These are phyloP conservation scores for Stereocaulon alpinum DNA, from an alignment of 495 filamentous ascomycete species.

Conservation along the genomic window DNA sequence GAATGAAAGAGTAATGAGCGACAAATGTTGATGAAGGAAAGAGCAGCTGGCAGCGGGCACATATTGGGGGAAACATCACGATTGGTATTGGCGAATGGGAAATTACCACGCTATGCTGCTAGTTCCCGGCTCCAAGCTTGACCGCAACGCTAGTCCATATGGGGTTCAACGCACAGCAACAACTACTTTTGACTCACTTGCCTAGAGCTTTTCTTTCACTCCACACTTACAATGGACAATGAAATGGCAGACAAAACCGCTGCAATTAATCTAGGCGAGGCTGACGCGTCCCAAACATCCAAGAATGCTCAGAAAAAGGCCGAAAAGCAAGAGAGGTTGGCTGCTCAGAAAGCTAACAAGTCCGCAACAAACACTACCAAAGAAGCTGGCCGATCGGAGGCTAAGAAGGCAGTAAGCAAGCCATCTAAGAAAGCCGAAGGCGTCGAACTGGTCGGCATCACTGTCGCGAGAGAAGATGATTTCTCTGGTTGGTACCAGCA, in stretches of 20 bases:
- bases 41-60: not conserved
- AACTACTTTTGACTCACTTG: not conserved
- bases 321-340: conserved; percentile 54
- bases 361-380: conserved; percentile 42
- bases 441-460: conserved; percentile 62
- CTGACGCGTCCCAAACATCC: conserved; percentile 35
- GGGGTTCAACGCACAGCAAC: not conserved
- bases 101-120: conserved; percentile 1
- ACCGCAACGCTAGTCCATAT: conserved; percentile 1
- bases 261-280: conserved; percentile 13
- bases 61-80: conserved; percentile 2
- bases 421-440: conserved; percentile 45
- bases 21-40: conserved; percentile 3
- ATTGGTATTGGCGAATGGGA: conserved; percentile 1
- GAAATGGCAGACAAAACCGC: conserved; percentile 18
- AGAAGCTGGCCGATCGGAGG: conserved; percentile 33
- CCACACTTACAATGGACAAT: conserved; percentile 2
- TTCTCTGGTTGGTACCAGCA: conserved; percentile 94
- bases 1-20: conserved; percentile 11
- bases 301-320: conserved; percentile 69
- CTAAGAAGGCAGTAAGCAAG: conserved; percentile 33
- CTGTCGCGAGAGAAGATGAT: conserved; percentile 70
- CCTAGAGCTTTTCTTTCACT: not conserved
- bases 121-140: conserved; percentile 1
- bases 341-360: conserved; percentile 58